These are phyloP conservation scores for Neurospora sp. DNA, from an alignment of 495 filamentous ascomycete species.

Conservation along the genomic window DNA sequence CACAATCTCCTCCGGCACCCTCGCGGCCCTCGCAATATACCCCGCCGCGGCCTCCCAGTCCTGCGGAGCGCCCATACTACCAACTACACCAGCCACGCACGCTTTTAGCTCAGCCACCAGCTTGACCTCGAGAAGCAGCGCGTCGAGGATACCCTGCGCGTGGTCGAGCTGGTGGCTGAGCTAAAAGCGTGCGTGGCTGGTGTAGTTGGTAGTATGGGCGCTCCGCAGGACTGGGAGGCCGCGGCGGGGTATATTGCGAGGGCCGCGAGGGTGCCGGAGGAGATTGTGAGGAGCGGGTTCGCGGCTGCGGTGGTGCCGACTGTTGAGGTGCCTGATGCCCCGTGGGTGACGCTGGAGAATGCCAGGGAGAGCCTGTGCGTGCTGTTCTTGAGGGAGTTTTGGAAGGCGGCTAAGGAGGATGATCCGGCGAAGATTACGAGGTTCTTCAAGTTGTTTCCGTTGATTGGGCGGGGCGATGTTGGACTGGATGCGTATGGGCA, in stretches of 20 bases:
- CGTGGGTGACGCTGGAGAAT: conserved; percentile 74
- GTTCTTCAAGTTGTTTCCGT: conserved; percentile 95
- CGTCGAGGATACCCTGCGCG: conserved; percentile 78
- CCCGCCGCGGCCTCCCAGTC: conserved; percentile 96
- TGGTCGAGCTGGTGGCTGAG: conserved; percentile 93
- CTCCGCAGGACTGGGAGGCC: conserved; percentile 96
- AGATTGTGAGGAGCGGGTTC: conserved; percentile 76
- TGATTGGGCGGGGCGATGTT: conserved; percentile 82
- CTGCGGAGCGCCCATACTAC: conserved; percentile 93
- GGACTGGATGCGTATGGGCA: conserved; percentile 89
- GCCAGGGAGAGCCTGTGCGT: conserved; percentile 80
- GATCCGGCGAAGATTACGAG: conserved; percentile 83
- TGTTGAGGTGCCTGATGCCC: conserved; percentile 87
- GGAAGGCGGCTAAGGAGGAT: conserved; percentile 74
- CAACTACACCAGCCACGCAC: conserved; percentile 88
- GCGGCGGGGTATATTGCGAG: conserved; percentile 82
- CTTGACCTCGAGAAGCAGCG: conserved; percentile 84
- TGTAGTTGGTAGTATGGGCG: conserved; percentile 93
- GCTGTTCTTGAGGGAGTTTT: conserved; percentile 88
- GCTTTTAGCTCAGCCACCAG: conserved; percentile 87
- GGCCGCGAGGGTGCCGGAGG: conserved; percentile 65
- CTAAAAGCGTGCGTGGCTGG: conserved; percentile 92
- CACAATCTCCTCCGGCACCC: conserved; percentile 69
- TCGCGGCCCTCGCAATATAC: conserved; percentile 72
- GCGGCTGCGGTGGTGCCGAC: conserved; percentile 89